Conservation (phyloP, 176 grass and related monocot genomes). For the Secale cereale region DNA sequence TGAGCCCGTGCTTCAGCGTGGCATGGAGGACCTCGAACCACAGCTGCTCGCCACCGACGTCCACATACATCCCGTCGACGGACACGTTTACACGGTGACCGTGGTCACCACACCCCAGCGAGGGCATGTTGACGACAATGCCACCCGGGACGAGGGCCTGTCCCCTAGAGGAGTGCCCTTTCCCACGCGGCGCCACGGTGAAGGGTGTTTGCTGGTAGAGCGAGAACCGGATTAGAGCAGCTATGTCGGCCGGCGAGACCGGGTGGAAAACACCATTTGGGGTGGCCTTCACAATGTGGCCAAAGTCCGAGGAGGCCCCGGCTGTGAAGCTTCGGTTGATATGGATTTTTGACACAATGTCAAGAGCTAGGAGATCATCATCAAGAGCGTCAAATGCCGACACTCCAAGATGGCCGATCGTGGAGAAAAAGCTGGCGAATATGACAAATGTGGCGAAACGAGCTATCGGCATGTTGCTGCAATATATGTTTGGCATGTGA, state of each 20-base stretch:
- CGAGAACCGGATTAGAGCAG: constrained; percentile 31
- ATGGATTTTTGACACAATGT: constrained; percentile 22
- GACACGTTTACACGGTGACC: constrained; percentile 7
- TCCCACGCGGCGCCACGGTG: constrained; percentile 32
- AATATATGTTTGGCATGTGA: not conserved
- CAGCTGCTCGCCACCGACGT: constrained; percentile 47
- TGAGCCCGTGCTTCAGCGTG: constrained; percentile 32
- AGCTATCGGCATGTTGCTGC: constrained; percentile 6
- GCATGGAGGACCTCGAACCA: constrained; percentile 60
- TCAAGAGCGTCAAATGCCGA: not conserved
- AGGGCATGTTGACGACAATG: constrained; percentile 57
- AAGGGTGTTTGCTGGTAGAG: constrained; percentile 29
- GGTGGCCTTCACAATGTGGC: constrained; percentile 23
- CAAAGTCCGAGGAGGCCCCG: constrained; percentile 39
- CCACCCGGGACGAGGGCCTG: constrained; percentile 36
- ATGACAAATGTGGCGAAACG: constrained; percentile 10
- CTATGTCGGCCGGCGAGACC: constrained; percentile 28
- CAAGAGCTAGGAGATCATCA: not conserved
- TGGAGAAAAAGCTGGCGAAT: constrained; percentile 25
- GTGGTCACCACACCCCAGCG: not conserved
- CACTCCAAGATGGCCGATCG: not conserved
- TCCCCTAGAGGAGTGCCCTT: constrained; percentile 49
- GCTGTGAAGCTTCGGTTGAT: not conserved
- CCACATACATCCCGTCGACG: not conserved
- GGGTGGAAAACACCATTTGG: constrained; percentile 23